These are phyloP conservation scores for Cladosporium sp. DNA, from an alignment of 2,329 filamentous ascomycete species.

Conservation along the genomic window DNA sequence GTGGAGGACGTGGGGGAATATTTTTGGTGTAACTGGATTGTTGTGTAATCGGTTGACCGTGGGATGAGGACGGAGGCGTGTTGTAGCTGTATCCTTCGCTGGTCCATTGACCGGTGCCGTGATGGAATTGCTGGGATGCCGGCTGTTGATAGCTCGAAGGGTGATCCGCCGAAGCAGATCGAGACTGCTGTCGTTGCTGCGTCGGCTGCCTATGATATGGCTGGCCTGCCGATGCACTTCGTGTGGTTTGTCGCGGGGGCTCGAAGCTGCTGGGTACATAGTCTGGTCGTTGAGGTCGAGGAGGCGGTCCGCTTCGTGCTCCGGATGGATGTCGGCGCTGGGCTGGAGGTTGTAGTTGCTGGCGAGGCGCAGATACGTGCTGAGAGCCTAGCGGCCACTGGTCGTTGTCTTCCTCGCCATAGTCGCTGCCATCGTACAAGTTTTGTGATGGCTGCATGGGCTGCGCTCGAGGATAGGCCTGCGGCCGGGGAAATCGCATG, in stretches of 20 bases:
- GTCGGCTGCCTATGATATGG: constrained; percentile 17
- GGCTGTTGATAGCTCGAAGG: constrained; percentile 2
- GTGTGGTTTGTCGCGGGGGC: background rate
- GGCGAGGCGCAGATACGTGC: constrained; percentile 5
- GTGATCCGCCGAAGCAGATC: constrained; percentile 15
- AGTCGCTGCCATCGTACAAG: constrained; percentile 25
- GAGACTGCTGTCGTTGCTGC: constrained; percentile 16
- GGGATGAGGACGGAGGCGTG: constrained; percentile 3
- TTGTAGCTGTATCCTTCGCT: constrained; percentile 24
- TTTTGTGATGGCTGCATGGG: constrained; percentile 7
- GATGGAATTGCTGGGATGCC: constrained; percentile 22
- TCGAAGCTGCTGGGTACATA: constrained; percentile 9
- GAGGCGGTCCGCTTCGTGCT: constrained; percentile 22
- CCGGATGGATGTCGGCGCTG: background rate
- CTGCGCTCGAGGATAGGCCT: constrained; percentile 3
- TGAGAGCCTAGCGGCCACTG: constrained; percentile 25
- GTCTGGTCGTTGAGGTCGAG: constrained; percentile 26
- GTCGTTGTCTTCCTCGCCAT: constrained; percentile 19
- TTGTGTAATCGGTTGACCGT: constrained; percentile 18
- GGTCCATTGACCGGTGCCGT: constrained; percentile 28
- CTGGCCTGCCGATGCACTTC: background rate
- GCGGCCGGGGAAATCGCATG: constrained; percentile 12
- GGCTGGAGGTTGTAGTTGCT: background rate
- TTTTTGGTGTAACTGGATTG: constrained; percentile 27
- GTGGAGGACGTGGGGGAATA: constrained; percentile 35